Evolutionary conservation across 192 early-diverging fungal species (phyloP), one percentile per base, ranked within the genome.

Genomic region (Backusella tuberculispora): DNA sequence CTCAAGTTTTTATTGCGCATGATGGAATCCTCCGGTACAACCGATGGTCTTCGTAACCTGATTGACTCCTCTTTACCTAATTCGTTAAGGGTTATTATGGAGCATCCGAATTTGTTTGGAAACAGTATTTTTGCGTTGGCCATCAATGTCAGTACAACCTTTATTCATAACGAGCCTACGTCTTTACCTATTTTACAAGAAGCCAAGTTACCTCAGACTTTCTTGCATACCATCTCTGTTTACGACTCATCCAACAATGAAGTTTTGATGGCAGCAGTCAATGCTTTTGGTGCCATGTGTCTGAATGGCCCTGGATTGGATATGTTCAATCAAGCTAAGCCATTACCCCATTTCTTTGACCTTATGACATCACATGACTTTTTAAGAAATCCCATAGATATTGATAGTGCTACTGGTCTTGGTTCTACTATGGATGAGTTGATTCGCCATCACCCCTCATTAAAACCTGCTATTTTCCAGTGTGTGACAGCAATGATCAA

Each of bases 151-250:
- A 96, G 95, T 88, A 90, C 97, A 0, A 95, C 94, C 5, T 93
- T 99, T 65, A 95, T 99, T 44, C 96, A 99, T 77, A 99, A 99
- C 74, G 98, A 99, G 71, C 98, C 98, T 1, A 98, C 97, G 0
- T 95, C 90, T 14, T 82, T 99, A 34, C 80, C 93, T 9, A 97
- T 99, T 67, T 86, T 99, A 44, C 98, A 99, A 79, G 98, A 99
- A 80, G 85, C 90, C 8, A 88, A 90, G 53, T 81, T 99, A 41
- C 95, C 97, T 2, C 90, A 96, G 66, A 88, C 89, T 1, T 91
- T 99, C 78, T 85, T 98, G 42, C 80, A 83, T 6, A 82, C 89
- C 26, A 80, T 94, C n/a, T 86, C 85, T 13, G 81, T 83, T 24
- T 89, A 93, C 47, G 74, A 76, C 34, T 63, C 42, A 13, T 50